phyloP scores from a whole-genome alignment of 768 basidiomycete genomes.

The Russula vinacea region DNA sequence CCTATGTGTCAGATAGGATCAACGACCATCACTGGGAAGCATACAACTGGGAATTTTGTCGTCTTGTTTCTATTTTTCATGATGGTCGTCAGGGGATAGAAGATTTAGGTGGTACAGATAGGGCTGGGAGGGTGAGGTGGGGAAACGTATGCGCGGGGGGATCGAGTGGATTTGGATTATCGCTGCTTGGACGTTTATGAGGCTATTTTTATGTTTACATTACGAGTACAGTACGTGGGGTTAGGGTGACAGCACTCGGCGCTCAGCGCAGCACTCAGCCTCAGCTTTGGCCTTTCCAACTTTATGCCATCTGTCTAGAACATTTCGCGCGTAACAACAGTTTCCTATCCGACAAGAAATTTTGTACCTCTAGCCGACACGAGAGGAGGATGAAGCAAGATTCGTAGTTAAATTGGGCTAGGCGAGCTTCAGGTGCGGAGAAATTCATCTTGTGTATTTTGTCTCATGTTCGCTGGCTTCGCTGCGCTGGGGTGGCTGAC shows the following conservation, averaged over 20 bases:
- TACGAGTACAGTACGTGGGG: background rate
- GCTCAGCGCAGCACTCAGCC: too few relatives aligned
- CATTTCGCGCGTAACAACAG: too few relatives aligned
- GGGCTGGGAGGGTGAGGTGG: background rate
- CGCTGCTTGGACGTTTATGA: background rate
- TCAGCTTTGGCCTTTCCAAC: too few relatives aligned
- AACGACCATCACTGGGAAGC: constrained; percentile 34
- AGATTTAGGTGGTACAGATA: background rate
- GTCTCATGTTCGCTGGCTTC: too few relatives aligned
- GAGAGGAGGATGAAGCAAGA: too few relatives aligned
- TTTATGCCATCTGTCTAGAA: too few relatives aligned
- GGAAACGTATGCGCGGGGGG: background rate
- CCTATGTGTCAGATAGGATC: constrained; percentile 2
- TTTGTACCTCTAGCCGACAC: too few relatives aligned
- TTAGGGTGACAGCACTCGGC: constrained; percentile 11
- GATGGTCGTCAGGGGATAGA: background rate
- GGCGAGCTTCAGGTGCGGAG: too few relatives aligned
- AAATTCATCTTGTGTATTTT: too few relatives aligned
- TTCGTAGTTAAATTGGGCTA: too few relatives aligned
- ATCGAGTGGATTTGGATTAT: background rate
- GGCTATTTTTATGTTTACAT: background rate
- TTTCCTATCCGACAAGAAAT: too few relatives aligned
- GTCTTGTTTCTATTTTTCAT: constrained; percentile 93
- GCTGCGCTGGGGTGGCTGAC: too few relatives aligned
- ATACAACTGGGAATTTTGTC: constrained; percentile 87